Evolutionary conservation across 2,329 filamentous ascomycete genomes (phyloP).

Genomic region (Laburnicola sp.): DNA sequence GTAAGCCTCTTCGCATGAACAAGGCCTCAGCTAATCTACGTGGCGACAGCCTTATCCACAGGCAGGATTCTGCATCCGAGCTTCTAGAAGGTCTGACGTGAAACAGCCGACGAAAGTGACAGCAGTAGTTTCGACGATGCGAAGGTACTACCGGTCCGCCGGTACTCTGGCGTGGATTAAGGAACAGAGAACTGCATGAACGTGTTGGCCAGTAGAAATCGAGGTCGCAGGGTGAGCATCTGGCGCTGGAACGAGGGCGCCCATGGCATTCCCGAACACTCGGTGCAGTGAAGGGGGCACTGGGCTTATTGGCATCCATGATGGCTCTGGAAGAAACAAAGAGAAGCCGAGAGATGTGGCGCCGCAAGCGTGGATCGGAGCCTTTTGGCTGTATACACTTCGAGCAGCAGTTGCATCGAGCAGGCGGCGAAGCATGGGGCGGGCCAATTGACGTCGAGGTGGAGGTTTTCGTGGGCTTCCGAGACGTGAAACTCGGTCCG

Average conservation of each 20-base stretch:
- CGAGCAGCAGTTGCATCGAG: slow-evolving; percentile 2
- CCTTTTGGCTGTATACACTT: neutral
- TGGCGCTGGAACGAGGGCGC: slow-evolving; percentile 27
- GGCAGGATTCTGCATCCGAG: slow-evolving; percentile 15
- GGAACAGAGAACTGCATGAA: slow-evolving; percentile 34
- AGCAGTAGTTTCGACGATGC: slow-evolving; percentile 21
- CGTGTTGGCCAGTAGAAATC: slow-evolving; percentile 15
- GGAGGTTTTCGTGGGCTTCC: slow-evolving; percentile 12
- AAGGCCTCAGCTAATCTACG: slow-evolving; percentile 22
- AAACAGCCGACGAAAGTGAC: slow-evolving; percentile 33
- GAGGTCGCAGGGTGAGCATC: slow-evolving; percentile 9
- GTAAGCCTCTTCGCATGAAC: slow-evolving; percentile 24
- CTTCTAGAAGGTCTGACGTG: slow-evolving; percentile 38
- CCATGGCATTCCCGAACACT: slow-evolving; percentile 8
- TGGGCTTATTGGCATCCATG: neutral
- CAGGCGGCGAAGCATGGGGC: neutral
- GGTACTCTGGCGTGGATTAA: slow-evolving; percentile 21
- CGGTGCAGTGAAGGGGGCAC: neutral
- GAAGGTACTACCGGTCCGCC: slow-evolving; percentile 21
- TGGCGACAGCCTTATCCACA: slow-evolving; percentile 24
- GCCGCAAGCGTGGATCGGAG: neutral
- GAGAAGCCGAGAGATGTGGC: neutral
- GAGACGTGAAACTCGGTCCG: slow-evolving; percentile 23
- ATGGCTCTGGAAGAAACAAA: too few relatives aligned
- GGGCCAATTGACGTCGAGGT: slow-evolving; percentile 3